Evolutionary conservation across 768 basidiomycete genomes (phyloP).

Genomic region (Albatrellus ellisii): DNA sequence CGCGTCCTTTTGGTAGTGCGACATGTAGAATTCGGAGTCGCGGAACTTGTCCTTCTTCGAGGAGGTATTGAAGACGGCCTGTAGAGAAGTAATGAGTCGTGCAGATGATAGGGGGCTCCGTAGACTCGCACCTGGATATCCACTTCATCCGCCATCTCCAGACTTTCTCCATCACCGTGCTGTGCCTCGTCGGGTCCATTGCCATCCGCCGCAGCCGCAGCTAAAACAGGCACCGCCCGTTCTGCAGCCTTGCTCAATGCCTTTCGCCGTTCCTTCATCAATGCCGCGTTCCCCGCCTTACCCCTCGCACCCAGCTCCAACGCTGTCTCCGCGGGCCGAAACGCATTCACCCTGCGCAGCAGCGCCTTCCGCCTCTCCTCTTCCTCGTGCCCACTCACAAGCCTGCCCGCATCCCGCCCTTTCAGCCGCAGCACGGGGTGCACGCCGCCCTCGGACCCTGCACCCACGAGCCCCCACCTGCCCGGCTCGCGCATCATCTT

Average conservation of each 20-base stretch:
- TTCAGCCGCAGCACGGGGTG: slow-evolving; percentile 55
- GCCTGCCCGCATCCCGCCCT: slow-evolving; percentile 20
- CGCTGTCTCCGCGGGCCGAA: slow-evolving; percentile 80
- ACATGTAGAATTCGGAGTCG: slow-evolving; percentile 85
- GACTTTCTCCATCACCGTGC: slow-evolving; percentile 19
- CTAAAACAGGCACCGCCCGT: slow-evolving; percentile 26
- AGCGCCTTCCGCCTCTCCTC: slow-evolving; percentile 52
- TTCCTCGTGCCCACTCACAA: slow-evolving; percentile 24
- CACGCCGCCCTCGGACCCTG: slow-evolving; percentile 34
- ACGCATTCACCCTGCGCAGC: slow-evolving; percentile 64
- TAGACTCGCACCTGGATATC: slow-evolving; percentile 35
- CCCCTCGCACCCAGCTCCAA: slow-evolving; percentile 80
- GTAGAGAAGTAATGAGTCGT: slow-evolving; percentile 22
- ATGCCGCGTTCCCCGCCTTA: slow-evolving; percentile 37
- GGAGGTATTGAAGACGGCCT: slow-evolving; percentile 11
- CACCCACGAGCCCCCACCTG: slow-evolving; percentile 57
- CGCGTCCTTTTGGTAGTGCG: slow-evolving; percentile 80
- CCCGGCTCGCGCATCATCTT: slow-evolving; percentile 57
- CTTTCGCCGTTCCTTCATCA: slow-evolving; percentile 86
- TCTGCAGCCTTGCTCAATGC: slow-evolving; percentile 54
- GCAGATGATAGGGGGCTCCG: slow-evolving; percentile 55
- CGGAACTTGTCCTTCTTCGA: slow-evolving; percentile 36
- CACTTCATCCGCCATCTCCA: slow-evolving; percentile 70
- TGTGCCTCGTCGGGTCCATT: slow-evolving; percentile 23
- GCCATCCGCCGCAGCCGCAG: slow-evolving; percentile 20